These are phyloP conservation scores for Pseudogymnoascus sp. DNA, from an alignment of 2,329 filamentous ascomycete genomes.

Conservation along the genomic window DNA sequence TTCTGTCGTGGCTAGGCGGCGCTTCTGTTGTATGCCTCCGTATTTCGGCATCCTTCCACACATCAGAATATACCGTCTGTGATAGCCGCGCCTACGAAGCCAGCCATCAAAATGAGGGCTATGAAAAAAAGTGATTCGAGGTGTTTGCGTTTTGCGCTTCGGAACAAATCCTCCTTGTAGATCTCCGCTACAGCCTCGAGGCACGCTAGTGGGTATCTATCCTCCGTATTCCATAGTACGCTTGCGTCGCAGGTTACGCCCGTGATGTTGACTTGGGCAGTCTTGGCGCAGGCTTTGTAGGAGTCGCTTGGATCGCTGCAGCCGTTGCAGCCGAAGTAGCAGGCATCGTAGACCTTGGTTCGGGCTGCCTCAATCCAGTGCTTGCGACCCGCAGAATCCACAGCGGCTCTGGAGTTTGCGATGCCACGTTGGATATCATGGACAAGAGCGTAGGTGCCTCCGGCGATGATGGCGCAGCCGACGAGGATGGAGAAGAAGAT, in stretches of 20 bases:
- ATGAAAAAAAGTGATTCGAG: too few relatives aligned
- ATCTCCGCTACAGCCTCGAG: neutral
- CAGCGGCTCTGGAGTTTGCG: neutral
- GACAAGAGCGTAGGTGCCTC: neutral
- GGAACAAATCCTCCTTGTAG: neutral
- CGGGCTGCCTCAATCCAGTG: neutral
- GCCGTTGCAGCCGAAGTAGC: neutral
- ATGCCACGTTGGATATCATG: neutral
- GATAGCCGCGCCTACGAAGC: neutral
- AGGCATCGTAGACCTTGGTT: neutral
- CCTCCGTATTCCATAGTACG: neutral
- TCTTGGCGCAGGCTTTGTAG: neutral
- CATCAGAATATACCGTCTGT: neutral
- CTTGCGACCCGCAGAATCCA: rapidly evolving
- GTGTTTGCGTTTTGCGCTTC: neutral
- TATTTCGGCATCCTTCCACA: too few relatives aligned
- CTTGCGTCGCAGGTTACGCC: neutral
- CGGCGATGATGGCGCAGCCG: neutral
- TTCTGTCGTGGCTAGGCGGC: neutral
- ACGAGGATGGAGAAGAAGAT: neutral
- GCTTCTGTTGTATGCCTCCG: neutral
- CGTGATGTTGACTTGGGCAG: neutral
- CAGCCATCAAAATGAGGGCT: neutral
- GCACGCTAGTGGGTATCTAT: neutral
- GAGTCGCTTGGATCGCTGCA: neutral